Conservation (phyloP, 805 yeast species). For the Kluyveromyces aestuarii region DNA sequence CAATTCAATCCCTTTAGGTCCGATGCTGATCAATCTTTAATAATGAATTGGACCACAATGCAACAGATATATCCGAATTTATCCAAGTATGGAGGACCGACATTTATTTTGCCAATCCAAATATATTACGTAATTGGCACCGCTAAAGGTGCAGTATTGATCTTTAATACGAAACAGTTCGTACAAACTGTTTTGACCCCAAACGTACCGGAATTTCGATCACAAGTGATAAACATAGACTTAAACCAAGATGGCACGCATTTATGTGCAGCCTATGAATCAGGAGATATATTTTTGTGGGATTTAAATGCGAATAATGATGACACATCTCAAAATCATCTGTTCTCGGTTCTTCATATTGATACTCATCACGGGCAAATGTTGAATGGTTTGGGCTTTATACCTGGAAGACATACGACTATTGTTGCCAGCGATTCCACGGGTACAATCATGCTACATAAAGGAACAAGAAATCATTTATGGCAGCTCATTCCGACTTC, state of each 20-base stretch:
- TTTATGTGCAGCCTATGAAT: slow-evolving; percentile 57
- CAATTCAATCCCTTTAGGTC: neutral
- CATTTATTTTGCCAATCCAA: slow-evolving; percentile 36
- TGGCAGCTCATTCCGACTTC: slow-evolving; percentile 20
- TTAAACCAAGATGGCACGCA: slow-evolving; percentile 62
- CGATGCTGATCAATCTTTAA: neutral
- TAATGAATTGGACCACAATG: slow-evolving; percentile 12
- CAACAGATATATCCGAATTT: slow-evolving; percentile 18
- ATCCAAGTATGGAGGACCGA: slow-evolving; percentile 43
- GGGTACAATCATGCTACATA: slow-evolving; percentile 57
- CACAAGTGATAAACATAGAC: slow-evolving; percentile 45
- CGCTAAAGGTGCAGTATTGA: slow-evolving; percentile 48
- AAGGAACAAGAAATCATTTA: slow-evolving; percentile 41
- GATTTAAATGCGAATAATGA: slow-evolving; percentile 34
- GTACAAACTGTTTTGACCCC: slow-evolving; percentile 33
- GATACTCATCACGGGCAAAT: slow-evolving; percentile 26
- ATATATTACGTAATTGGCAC: slow-evolving; percentile 59
- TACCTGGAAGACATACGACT: slow-evolving; percentile 46
- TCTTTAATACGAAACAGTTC: slow-evolving; percentile 63
- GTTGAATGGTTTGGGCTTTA: slow-evolving; percentile 38
- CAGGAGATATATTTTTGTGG: slow-evolving; percentile 67
- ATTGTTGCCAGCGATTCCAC: slow-evolving; percentile 44
- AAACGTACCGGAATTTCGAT: slow-evolving; percentile 21
- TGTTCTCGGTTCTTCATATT: slow-evolving; percentile 22
- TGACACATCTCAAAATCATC: slow-evolving; percentile 20